Evolutionary conservation across 2,329 filamentous ascomycete species (phyloP).

Genomic region (Bretziella fagacearum): DNA sequence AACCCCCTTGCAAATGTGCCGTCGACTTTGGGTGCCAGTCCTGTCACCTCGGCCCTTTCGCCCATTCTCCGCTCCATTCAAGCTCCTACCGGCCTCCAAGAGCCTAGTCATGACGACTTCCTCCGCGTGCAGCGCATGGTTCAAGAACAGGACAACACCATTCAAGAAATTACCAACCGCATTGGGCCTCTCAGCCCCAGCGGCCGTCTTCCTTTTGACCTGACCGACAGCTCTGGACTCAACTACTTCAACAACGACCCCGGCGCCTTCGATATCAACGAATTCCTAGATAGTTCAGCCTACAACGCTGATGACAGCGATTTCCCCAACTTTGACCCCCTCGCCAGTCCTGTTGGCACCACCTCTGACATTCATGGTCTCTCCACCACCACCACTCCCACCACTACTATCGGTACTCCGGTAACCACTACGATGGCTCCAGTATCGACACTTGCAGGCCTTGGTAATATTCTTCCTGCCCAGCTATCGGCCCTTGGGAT

Average conservation of each 20-base stretch:
- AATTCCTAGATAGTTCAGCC: slow-evolving; percentile 23
- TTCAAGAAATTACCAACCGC: slow-evolving; percentile 56
- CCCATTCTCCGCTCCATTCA: slow-evolving; percentile 31
- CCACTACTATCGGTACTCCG: not conserved
- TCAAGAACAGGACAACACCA: slow-evolving; percentile 58
- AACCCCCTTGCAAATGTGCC: not conserved
- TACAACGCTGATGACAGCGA: slow-evolving; percentile 28
- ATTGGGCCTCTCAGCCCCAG: slow-evolving; percentile 68
- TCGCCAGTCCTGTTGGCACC: not conserved
- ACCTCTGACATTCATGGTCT: not conserved
- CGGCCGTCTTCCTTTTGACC: slow-evolving; percentile 52
- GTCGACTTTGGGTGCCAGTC: slow-evolving; percentile 15
- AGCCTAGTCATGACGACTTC: slow-evolving; percentile 55
- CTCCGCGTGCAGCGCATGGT: slow-evolving; percentile 66
- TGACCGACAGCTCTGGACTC: slow-evolving; percentile 28
- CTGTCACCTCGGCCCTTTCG: slow-evolving; percentile 27
- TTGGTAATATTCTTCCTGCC: not conserved
- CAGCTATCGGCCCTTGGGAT: slow-evolving; percentile 2
- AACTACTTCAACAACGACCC: slow-evolving; percentile 19
- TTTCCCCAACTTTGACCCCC: slow-evolving; percentile 20
- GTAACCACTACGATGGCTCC: not conserved
- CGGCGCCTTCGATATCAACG: slow-evolving; percentile 26
- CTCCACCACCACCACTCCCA: not conserved
- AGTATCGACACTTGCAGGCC: not conserved
- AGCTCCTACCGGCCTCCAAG: slow-evolving; percentile 44